Conservation (phyloP, 371 early-diverging fungal genomes). For the Rhizomucor miehei region DNA sequence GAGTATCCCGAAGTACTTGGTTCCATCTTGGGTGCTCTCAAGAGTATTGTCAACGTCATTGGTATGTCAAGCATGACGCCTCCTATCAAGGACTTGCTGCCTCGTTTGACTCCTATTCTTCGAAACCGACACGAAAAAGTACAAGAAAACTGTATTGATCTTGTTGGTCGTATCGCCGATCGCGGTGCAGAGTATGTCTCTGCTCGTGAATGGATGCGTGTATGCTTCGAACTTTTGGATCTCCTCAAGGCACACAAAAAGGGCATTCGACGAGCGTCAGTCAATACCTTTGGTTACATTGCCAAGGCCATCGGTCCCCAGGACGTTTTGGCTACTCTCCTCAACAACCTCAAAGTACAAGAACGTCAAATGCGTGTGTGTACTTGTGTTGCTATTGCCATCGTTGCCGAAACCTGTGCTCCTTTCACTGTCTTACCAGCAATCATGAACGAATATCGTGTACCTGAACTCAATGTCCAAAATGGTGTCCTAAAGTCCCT, state of each 20-base stretch:
- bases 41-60: conserved; percentile 93
- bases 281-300: conserved; percentile 97
- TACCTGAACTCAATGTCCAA: conserved; percentile 97
- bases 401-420: conserved; percentile 89
- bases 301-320: conserved; percentile 99
- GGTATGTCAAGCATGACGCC: conserved; percentile 98
- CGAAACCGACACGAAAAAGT: conserved; percentile 98
- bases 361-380: conserved; percentile 98
- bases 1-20: conserved; percentile 98
- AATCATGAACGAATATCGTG: conserved; percentile 98
- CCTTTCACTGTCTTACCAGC: conserved; percentile 98
- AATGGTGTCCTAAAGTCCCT: conserved; percentile 96
- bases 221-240: conserved; percentile 96
- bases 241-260: conserved; percentile 95
- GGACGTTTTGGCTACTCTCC: conserved; percentile 94
- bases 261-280: conserved; percentile 93
- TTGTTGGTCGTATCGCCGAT: conserved; percentile 97
- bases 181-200: conserved; percentile 98
- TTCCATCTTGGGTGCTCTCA: conserved; percentile 88
- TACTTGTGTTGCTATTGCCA: conserved; percentile 97
- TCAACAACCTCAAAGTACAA: conserved; percentile 97
- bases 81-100: conserved; percentile 95
- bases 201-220: conserved; percentile 99
- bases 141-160: conserved; percentile 89
- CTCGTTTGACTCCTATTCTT: conserved; percentile 94